A percentile compares a stretch with the other conserved stretches of the same genome.
Evolutionary conservation across 176 grass and related monocot species (phyloP).

Genomic region (Oryza punctata): DNA sequence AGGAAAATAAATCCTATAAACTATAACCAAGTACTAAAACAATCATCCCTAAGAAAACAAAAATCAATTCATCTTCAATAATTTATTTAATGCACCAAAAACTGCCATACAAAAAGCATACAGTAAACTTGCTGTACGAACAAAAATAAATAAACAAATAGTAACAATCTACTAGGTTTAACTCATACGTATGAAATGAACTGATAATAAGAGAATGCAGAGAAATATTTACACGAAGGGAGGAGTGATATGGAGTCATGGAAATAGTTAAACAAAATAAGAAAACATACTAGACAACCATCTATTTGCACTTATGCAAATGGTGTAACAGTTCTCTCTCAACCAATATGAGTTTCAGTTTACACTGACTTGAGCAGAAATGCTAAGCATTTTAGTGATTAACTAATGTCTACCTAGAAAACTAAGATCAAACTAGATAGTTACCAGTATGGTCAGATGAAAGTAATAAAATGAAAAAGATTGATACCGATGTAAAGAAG

Average conservation of each 20-base stretch:
- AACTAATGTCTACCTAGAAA: slow-evolving; percentile 12
- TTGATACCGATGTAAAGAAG: neutral
- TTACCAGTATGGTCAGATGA: neutral
- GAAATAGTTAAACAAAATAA: neutral
- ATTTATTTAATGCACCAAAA: neutral
- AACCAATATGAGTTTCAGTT: neutral
- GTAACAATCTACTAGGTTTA: neutral
- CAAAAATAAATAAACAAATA: neutral
- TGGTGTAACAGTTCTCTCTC: neutral
- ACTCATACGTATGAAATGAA: neutral
- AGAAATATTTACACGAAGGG: neutral
- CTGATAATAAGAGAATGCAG: neutral
- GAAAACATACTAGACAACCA: neutral
- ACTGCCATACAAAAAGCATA: neutral
- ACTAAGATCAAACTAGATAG: neutral
- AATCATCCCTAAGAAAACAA: neutral
- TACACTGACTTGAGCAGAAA: neutral
- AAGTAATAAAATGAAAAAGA: neutral
- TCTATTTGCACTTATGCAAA: neutral
- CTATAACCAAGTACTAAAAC: neutral
- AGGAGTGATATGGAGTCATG: neutral
- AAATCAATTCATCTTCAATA: neutral
- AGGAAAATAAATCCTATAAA: neutral
- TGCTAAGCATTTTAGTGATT: neutral
- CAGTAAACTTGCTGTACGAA: neutral